Conservation (phyloP, 306 rosid species). For the Fagus sylvatica region DNA sequence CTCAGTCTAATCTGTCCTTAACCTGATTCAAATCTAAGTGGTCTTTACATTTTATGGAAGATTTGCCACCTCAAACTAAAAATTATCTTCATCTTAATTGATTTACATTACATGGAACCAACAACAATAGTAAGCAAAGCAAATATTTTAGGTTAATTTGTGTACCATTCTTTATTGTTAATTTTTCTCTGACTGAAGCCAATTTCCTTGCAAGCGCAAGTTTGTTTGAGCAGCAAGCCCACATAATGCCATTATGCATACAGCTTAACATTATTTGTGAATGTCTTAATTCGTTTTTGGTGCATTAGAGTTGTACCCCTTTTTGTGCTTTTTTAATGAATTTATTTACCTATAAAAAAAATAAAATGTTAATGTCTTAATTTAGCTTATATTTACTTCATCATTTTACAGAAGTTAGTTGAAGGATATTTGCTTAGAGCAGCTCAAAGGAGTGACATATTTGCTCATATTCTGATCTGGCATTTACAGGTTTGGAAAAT, state of each 20-base stretch:
- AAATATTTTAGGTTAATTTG: background rate
- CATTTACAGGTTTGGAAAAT: constrained; percentile 72
- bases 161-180: background rate
- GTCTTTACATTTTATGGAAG: background rate
- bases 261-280: background rate
- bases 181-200: background rate
- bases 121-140: background rate
- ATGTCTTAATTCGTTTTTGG: background rate
- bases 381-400: constrained; percentile 24
- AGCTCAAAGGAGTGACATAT: constrained; percentile 89
- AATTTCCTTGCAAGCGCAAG: background rate
- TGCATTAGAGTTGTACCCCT: constrained; percentile 2
- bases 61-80: background rate
- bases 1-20: background rate
- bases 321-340: background rate
- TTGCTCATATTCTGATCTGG: constrained; percentile 97
- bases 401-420: constrained; percentile 72
- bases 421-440: constrained; percentile 98
- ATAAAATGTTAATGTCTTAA: constrained; percentile 4
- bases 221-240: background rate
- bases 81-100: background rate
- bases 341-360: no score
- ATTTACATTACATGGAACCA: background rate
- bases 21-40: no score
- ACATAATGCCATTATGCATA: background rate